Evolutionary conservation across 106 monocot genomes (phyloP).

Genomic region (Apostasia shenzhenica): DNA sequence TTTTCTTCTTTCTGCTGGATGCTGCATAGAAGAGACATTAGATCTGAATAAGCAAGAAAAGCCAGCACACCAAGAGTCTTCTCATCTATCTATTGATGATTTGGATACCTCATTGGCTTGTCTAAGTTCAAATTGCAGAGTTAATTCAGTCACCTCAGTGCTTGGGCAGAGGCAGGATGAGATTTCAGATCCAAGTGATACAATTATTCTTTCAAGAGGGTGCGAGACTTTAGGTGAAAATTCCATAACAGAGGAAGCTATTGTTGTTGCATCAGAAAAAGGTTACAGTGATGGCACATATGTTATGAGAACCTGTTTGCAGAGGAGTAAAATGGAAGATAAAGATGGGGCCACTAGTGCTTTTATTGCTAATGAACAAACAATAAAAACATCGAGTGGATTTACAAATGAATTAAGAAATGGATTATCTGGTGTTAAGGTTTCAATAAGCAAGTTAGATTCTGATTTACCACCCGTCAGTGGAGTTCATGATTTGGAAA

Average conservation of each 20-base stretch:
- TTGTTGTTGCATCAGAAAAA: background rate
- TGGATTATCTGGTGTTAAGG: background rate
- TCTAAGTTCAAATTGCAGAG: background rate
- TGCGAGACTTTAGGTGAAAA: background rate
- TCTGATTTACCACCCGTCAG: background rate
- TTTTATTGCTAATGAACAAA: background rate
- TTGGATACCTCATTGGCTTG: background rate
- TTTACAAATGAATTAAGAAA: background rate
- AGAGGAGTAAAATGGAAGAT: background rate
- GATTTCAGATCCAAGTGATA: background rate
- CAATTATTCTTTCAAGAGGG: background rate
- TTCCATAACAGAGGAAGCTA: background rate
- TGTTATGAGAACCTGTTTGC: background rate
- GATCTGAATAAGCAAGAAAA: background rate
- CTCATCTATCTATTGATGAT: background rate
- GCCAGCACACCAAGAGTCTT: background rate
- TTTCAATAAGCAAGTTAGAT: background rate
- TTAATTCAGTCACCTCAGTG: background rate
- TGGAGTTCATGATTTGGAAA: conserved; percentile 7
- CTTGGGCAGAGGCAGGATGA: background rate
- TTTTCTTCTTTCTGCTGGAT: background rate
- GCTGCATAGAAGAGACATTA: no score
- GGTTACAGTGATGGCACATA: background rate
- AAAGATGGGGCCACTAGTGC: background rate
- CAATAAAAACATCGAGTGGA: background rate